Percentiles rank a stretch among this genome's conserved stretches.
Evolutionary conservation across 2,329 filamentous ascomycete genomes (phyloP).

Genomic region (Diplodia seriata): DNA sequence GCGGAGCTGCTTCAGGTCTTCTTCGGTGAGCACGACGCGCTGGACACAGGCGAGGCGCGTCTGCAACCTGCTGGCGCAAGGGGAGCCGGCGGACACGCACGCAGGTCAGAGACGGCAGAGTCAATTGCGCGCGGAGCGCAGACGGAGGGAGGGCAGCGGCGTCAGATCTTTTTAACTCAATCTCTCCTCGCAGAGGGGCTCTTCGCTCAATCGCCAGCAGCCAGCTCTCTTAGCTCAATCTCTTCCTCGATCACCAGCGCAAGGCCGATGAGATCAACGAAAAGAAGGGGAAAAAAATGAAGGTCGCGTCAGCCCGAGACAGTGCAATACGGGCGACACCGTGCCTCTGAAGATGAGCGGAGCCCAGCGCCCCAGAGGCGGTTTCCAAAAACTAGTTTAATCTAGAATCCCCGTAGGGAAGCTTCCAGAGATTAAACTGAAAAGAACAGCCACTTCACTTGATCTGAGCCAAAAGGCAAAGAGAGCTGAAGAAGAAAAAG

Average conservation of each 20-base stretch:
- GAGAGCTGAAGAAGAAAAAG: constrained; percentile 11
- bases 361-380: neutral
- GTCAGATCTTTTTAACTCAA: neutral
- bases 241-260: neutral
- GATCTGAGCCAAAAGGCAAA: constrained; percentile 14
- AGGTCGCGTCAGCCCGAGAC: neutral
- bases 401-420: neutral
- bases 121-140: too few relatives aligned
- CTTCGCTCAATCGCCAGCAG: neutral
- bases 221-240: neutral
- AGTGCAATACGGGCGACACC: neutral
- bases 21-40: too few relatives aligned
- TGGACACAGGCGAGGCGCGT: too few relatives aligned
- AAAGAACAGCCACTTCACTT: neutral
- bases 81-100: too few relatives aligned
- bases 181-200: neutral
- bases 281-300: neutral
- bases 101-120: too few relatives aligned
- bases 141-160: too few relatives aligned
- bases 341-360: neutral
- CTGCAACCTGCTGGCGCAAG: too few relatives aligned
- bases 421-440: neutral
- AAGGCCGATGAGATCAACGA: neutral
- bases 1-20: too few relatives aligned
- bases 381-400: neutral